These are phyloP conservation scores for Chaetomium strumarium DNA, from an alignment of 2,329 filamentous ascomycete genomes.

Conservation along the genomic window DNA sequence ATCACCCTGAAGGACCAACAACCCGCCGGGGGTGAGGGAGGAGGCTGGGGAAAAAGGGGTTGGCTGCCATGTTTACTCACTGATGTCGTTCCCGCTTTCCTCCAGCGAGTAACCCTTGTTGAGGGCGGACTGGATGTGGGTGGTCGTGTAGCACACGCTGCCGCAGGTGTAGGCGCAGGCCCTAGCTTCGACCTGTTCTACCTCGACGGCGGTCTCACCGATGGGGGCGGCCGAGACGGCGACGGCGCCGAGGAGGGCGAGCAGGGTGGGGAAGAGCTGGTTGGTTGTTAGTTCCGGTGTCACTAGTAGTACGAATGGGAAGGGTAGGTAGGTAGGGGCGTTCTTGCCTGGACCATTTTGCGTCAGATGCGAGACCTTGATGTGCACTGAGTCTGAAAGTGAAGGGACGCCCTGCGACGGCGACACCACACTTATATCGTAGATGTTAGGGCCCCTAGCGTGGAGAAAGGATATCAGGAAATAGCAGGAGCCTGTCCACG, in stretches of 20 bases:
- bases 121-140: constrained; percentile 31
- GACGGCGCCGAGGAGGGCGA: constrained; percentile 15
- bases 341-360: constrained; percentile 17
- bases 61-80: no score
- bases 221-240: constrained; percentile 20
- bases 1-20: not conserved
- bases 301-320: not conserved
- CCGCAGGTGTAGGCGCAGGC: constrained; percentile 35
- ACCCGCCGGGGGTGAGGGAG: no score
- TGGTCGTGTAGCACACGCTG: constrained; percentile 32
- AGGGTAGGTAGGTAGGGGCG: no score
- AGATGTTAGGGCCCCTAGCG: no score
- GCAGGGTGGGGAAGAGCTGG: constrained; percentile 17
- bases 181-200: constrained; percentile 16
- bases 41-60: no score
- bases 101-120: constrained; percentile 31
- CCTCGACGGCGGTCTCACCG: not conserved
- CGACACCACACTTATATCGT: not conserved
- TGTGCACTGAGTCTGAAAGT: not conserved
- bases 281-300: not conserved
- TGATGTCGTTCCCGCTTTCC: constrained; percentile 24
- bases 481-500: not conserved
- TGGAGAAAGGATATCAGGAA: no score
- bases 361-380: not conserved
- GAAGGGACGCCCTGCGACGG: not conserved